Conservation (phyloP, 2,329 filamentous ascomycete species). For the Venturia asperata region DNA sequence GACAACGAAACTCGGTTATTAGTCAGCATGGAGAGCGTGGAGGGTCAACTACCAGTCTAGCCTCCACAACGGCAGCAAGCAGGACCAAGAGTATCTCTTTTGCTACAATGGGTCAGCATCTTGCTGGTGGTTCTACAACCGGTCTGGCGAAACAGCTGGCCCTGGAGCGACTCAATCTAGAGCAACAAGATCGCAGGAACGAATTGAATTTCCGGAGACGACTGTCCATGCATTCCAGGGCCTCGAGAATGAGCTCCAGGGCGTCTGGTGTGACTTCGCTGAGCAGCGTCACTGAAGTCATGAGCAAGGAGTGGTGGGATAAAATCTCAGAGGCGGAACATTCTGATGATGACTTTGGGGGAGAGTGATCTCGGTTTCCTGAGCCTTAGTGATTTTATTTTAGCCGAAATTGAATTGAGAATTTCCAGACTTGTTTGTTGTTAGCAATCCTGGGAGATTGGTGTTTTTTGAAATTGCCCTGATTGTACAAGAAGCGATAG, state of each 20-base stretch:
- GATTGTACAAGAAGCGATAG: too few relatives aligned
- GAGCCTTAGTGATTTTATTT: not conserved
- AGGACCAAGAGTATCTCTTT: constrained; percentile 14
- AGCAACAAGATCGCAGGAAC: constrained; percentile 29
- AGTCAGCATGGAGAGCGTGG: not conserved
- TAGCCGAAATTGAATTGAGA: not conserved
- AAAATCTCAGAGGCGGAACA: not conserved
- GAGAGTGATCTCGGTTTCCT: not conserved
- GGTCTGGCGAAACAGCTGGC: constrained; percentile 32
- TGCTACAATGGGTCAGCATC: not conserved
- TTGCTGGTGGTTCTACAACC: constrained; percentile 26
- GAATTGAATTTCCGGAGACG: not conserved
- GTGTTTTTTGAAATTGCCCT: too few relatives aligned
- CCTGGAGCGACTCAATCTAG: constrained; percentile 33
- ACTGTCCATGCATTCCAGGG: not conserved
- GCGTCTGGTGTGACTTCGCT: not conserved
- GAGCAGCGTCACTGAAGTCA: not conserved
- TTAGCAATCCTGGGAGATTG: too few relatives aligned
- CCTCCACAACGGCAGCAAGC: constrained; percentile 10
- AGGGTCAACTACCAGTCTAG: constrained; percentile 15
- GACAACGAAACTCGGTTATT: not conserved
- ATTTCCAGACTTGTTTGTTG: too few relatives aligned
- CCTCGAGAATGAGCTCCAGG: not conserved
- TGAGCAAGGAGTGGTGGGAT: constrained; percentile 8
- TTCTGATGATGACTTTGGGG: not conserved